Base-by-base conservation (phyloP, 345 rosid species). In the Camelina sativa region DNA sequence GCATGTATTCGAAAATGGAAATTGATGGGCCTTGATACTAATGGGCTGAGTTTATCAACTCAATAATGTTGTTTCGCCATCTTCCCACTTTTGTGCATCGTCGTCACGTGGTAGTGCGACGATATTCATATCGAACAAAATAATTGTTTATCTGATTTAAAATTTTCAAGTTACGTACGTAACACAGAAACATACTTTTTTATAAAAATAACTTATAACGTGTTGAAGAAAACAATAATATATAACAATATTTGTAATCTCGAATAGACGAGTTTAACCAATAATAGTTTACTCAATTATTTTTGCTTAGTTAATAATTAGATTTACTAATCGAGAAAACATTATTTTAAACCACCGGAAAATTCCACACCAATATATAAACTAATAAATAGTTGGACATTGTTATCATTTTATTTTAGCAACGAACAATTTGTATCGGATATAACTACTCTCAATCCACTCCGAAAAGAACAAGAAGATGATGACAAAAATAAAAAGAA, bases 381-480 rank as follows among this genome's bases (percentile, higher is more conserved):
- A 41, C 15, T 41, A 41, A 41, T 12, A 43, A 12, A 43, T 12
- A 56, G 4, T 15, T 30, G 40, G 40, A 30, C 8, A 32, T 2
- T n/a, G 6, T n/a, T 57, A 57, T 30, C 3, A 4, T 56, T 22
- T 23, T 63, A 44, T 63, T 23, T 25, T 38, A 38, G 17, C 61
- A 7, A 30, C 11, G 7, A 41, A 41, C 53, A 5, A 30, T 11
- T 30, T 41, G 8, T 50, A 40, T 40, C 4, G 43, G 62, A 40
- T 19, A 35, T 28, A 56, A 41, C 7, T 55, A 66, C 23, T 38
- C 35, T 16, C 30, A 32, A 12, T 23, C 9, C 23, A 61, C 19
- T 37, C 40, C 48, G 28, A 61, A 61, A 47, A 61, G 38, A 61
- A 50, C 68, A 72, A 62, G 60, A 62, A 71, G 68, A 23, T 72